Conservation (phyloP, 768 basidiomycete species). For the Coprinopsis cinerea region DNA sequence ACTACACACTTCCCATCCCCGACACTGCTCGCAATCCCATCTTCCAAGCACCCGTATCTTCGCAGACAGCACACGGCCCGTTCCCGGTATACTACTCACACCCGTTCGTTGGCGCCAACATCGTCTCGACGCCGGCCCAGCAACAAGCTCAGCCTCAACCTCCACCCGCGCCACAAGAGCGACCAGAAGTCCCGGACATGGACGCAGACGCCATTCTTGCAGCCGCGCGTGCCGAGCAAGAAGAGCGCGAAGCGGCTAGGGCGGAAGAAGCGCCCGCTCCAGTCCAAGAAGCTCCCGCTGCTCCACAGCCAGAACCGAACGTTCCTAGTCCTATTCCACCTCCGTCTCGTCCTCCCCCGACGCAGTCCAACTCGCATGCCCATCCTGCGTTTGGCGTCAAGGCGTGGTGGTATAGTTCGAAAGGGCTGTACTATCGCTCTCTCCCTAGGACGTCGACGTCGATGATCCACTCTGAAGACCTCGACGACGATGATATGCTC, state of each 20-base stretch:
- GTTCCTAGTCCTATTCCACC: neutral
- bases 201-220: too few relatives aligned
- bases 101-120: neutral
- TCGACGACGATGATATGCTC: neutral
- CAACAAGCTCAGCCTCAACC: neutral
- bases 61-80: slow-evolving; percentile 12
- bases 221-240: too few relatives aligned
- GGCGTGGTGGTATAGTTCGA: neutral
- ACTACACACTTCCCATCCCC: slow-evolving; percentile 44
- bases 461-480: neutral
- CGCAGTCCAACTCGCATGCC: slow-evolving; percentile 14
- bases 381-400: neutral
- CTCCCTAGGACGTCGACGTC: neutral
- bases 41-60: neutral
- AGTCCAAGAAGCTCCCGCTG: too few relatives aligned
- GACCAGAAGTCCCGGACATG: too few relatives aligned
- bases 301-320: neutral
- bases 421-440: neutral
- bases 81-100: slow-evolving; percentile 13
- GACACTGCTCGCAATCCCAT: slow-evolving; percentile 4
- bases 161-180: slow-evolving; percentile 15
- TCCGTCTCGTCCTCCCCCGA: slow-evolving; percentile 7
- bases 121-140: slow-evolving; percentile 12
- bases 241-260: too few relatives aligned
- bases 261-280: too few relatives aligned